Base-by-base conservation (phyloP, 164 flowering plant genomes). In the Chimonanthus salicifolius region DNA sequence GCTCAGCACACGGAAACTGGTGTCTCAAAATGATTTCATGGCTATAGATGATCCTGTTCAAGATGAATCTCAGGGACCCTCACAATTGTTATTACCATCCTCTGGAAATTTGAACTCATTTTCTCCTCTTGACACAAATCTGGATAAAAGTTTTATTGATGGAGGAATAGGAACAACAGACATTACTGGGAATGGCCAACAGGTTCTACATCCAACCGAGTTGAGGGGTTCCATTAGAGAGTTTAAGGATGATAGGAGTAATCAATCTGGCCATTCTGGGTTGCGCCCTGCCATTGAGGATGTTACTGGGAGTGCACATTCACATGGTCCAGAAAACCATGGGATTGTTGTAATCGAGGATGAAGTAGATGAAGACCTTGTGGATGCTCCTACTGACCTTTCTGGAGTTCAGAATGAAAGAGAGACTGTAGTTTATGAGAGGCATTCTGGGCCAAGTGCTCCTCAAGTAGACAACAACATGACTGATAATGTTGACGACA, bases 151-250 rank as follows among this genome's bases (percentile, higher is more conserved):
- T 70, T 72, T 85, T 20, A 74, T 88, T 76, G 89, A 87, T 72
- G 77, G 77, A 18, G 72, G 71, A 33, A 33, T 33, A 45, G 74
- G 71, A 71, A 8, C 72, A 74, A 64, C 84, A 69, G 82, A 80
- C 33, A 70, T 84, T 68, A 47, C 73, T 10, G 76, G 73, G 45
- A 81, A 68, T 58, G 83, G 68, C 18, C 92, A 95, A 7, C 46
- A 73, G 79, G 94, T 91, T 58, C 81, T 95, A 7, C 94, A 91
- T 78, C 95, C 95, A 66, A 85, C 95, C 74, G 94, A 90, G 82
- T 90, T 87, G 47, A 87, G 93, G 78, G 87, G 89, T 82, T 86
- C 91, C 15, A 98, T 95, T 47, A 88, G 90, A 74, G 96, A 88
- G 79, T 78, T 88, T 68, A 90, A 84, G 82, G 92, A 91, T 81